Evolutionary conservation across 2,329 filamentous ascomycete genomes (phyloP), one percentile per base, ranked within the genome.

Genomic region (Pseudogymnoascus sp.): DNA sequence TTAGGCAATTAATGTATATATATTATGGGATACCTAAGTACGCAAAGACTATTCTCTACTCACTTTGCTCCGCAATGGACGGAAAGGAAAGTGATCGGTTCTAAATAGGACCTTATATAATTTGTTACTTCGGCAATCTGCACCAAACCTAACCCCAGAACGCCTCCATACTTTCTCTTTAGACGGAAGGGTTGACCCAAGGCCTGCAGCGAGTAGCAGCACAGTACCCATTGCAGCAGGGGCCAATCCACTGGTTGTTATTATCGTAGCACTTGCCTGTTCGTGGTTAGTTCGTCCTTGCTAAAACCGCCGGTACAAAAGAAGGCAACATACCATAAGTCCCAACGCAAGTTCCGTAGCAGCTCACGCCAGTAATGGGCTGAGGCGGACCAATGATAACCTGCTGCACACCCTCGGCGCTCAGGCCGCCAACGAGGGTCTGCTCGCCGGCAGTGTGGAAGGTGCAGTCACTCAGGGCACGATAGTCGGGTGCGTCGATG

Each of bases 301-400:
- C 9, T 13, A 31, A 10, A 15, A 19, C 26, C 9, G 4, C 13
- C 17, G 11, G 5, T 31, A 15, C 10, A 33, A 7, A 7, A 13
- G 26, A 60, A 29, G 71, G 69, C 21, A 19, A 68, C 67, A 65
- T 64, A 74, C 76, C 70, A 61, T 77, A 78, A 4, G 72, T 76
- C 1, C 72, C 65, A n/a, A 81, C 71, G 67, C 78, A 82, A 2
- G 70, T 66, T 62, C 78, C 77, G 61, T 72, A 66, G 70, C 79
- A 80, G 66, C 72, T 76, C 21, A 82, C 78, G 13, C 72, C 72
- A 5, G 70, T 70, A 61, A 83, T 73, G 3, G 76, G 75, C 68
- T 77, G 74, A 3, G 80, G 78, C 21, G 79, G 79, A 0, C 77
- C 76, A 23, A 82, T 73, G 7, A 75, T 68, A 21, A 82, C 72